A percentile compares a stretch with the other conserved stretches of the same genome.
Evolutionary conservation across 2,329 filamentous ascomycete species (phyloP).

Genomic region (Sarocladium kiliense): DNA sequence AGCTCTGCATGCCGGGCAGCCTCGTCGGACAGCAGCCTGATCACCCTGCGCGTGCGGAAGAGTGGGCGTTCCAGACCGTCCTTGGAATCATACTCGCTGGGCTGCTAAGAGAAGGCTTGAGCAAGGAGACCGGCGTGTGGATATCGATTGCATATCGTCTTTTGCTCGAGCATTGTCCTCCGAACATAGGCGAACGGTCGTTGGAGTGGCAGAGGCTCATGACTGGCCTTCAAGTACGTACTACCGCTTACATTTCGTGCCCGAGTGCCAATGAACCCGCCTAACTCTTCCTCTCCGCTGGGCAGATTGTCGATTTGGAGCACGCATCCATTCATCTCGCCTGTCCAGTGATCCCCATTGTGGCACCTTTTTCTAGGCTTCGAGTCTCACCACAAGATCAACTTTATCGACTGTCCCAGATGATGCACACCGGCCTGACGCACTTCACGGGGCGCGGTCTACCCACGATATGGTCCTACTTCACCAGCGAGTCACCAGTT

Average conservation of each 20-base stretch:
- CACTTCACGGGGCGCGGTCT: constrained; percentile 36
- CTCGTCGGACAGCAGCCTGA: constrained; percentile 20
- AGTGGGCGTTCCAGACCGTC: constrained; percentile 37
- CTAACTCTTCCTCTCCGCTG: neutral
- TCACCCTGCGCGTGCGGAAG: constrained; percentile 21
- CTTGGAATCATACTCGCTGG: constrained; percentile 36
- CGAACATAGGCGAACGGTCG: constrained; percentile 29
- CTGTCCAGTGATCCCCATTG: constrained; percentile 34
- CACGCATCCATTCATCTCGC: constrained; percentile 37
- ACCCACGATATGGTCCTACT: constrained; percentile 38
- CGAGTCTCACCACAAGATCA: constrained; percentile 33
- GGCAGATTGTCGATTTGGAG: constrained; percentile 37
- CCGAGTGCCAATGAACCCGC: too few relatives aligned
- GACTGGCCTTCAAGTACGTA: constrained; percentile 19
- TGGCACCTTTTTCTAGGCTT: constrained; percentile 30
- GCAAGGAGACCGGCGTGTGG: constrained; percentile 36
- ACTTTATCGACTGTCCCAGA: constrained; percentile 34
- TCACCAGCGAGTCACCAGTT: constrained; percentile 20
- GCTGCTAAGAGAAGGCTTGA: constrained; percentile 35
- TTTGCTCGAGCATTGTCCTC: constrained; percentile 34
- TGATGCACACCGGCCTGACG: constrained; percentile 38
- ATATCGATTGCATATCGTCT: constrained; percentile 37
- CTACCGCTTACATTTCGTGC: neutral
- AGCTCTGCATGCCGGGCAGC: constrained; percentile 31
- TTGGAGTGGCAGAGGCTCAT: constrained; percentile 36